Percentiles rank a stretch among this genome's conserved stretches.
These are phyloP conservation scores for Alternaria triticina DNA, from an alignment of 2,329 filamentous ascomycete species.

Conservation along the genomic window DNA sequence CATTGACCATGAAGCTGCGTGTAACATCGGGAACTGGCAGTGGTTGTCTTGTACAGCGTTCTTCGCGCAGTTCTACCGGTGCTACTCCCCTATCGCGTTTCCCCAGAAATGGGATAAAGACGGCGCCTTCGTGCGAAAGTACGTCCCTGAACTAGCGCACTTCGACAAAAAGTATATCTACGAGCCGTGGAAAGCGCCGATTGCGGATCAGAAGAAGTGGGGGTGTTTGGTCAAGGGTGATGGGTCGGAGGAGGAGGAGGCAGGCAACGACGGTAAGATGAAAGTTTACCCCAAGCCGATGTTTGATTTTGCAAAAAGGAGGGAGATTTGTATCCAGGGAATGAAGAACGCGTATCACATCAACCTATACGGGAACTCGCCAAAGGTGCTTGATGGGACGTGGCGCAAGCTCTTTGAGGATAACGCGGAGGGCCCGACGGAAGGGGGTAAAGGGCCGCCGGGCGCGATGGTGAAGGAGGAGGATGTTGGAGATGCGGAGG, in stretches of 20 bases:
- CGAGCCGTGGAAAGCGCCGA: slow-evolving; percentile 77
- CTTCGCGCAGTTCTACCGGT: slow-evolving; percentile 73
- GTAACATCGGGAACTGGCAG: slow-evolving; percentile 79
- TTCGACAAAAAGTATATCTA: slow-evolving; percentile 75
- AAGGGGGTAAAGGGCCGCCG: slow-evolving; percentile 48
- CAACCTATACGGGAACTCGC: slow-evolving; percentile 68
- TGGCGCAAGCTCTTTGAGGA: slow-evolving; percentile 60
- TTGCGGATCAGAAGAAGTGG: slow-evolving; percentile 71
- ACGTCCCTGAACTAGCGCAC: slow-evolving; percentile 69
- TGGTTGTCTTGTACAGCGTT: slow-evolving; percentile 80
- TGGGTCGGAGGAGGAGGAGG: slow-evolving; percentile 34
- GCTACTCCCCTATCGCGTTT: slow-evolving; percentile 74
- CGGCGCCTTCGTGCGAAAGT: slow-evolving; percentile 68
- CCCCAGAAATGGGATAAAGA: slow-evolving; percentile 77
- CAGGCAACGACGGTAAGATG: slow-evolving; percentile 50
- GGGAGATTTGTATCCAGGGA: slow-evolving; percentile 67
- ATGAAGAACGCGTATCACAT: slow-evolving; percentile 75
- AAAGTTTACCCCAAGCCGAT: slow-evolving; percentile 73
- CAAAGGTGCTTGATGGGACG: slow-evolving; percentile 66
- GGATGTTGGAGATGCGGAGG: slow-evolving; percentile 24
- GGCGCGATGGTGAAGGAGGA: slow-evolving; percentile 45
- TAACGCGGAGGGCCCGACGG: slow-evolving; percentile 53
- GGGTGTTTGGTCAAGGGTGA: slow-evolving; percentile 65
- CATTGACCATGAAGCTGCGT: slow-evolving; percentile 76
- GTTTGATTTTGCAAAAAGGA: slow-evolving; percentile 73